Conservation (phyloP, 2,329 filamentous ascomycete genomes). For the Colletotrichum sp. region DNA sequence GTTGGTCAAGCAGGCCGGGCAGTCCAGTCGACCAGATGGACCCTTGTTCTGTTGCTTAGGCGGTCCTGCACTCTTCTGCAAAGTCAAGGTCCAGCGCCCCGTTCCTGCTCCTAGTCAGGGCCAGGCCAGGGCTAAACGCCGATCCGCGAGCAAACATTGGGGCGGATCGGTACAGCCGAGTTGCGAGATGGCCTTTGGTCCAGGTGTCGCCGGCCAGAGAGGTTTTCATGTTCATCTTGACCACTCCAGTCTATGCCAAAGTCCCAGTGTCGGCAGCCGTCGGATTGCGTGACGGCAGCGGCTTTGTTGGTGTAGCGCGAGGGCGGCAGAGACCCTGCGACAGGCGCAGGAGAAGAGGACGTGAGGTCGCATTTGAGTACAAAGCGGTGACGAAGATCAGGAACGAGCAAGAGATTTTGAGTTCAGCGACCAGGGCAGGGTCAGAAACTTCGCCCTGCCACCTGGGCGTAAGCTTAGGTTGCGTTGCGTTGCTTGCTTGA, state of each 20-base stretch:
- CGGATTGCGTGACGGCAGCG: neutral
- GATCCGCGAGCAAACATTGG: conserved; percentile 6
- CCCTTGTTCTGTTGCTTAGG: conserved; percentile 3
- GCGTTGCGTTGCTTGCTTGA: neutral
- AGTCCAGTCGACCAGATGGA: conserved; percentile 1
- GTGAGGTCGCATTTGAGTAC: conserved; percentile 17
- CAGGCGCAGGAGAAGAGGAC: neutral
- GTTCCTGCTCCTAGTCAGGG: neutral
- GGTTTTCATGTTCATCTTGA: neutral
- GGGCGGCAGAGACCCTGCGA: neutral
- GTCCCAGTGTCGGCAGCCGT: neutral
- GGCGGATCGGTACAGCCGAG: neutral
- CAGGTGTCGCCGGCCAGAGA: neutral
- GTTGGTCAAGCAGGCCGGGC: conserved; percentile 13
- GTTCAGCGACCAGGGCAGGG: conserved; percentile 8
- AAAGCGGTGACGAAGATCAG: conserved; percentile 4
- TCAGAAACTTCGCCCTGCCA: neutral
- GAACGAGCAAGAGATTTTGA: neutral
- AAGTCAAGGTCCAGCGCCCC: neutral
- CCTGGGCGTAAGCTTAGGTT: neutral
- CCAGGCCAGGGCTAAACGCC: conserved; percentile 4
- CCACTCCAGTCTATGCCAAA: neutral
- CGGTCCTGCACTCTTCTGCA: neutral
- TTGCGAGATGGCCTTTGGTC: neutral
- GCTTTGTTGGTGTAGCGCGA: neutral